phyloP scores from a whole-genome alignment of 495 filamentous ascomycete genomes.

The Durotheca rogersii region DNA sequence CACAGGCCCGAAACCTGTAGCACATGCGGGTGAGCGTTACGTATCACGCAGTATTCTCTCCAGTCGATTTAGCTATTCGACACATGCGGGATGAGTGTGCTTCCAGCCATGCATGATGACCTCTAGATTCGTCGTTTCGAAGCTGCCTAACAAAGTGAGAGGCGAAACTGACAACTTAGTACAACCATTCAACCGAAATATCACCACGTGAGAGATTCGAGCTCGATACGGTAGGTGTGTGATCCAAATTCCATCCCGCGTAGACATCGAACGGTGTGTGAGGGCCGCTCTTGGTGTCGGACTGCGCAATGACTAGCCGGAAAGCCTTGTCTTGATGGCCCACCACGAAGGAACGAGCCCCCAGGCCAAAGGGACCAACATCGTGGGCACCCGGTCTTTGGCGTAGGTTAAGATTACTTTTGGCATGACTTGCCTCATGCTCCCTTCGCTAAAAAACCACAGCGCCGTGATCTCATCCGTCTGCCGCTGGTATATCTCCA shows the following conservation, averaged over 20 bases:
- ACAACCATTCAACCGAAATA: conserved; percentile 1
- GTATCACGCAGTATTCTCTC: conserved; percentile 9
- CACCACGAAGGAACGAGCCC: conserved; percentile 14
- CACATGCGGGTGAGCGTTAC: background rate
- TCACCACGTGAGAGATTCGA: conserved; percentile 6
- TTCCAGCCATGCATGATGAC: no score
- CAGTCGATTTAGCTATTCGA: background rate
- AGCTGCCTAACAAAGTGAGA: conserved; percentile 3
- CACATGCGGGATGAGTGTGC: background rate
- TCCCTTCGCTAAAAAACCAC: conserved; percentile 34
- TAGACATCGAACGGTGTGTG: no score
- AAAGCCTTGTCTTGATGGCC: conserved; percentile 15
- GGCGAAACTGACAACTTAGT: background rate
- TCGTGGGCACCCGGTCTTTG: conserved; percentile 10
- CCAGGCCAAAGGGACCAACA: conserved; percentile 18
- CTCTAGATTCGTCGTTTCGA: background rate
- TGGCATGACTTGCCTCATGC: conserved; percentile 19
- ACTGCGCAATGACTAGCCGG: background rate
- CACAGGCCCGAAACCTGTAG: conserved; percentile 16
- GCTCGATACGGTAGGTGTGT: no score
- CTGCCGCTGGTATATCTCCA: conserved; percentile 35
- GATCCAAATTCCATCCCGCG: no score
- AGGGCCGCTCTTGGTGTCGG: no score
- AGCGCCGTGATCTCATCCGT: conserved; percentile 32
- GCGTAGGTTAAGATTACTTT: conserved; percentile 17